Conservation (phyloP, 768 basidiomycete genomes). For the Tubosaeta sp. region DNA sequence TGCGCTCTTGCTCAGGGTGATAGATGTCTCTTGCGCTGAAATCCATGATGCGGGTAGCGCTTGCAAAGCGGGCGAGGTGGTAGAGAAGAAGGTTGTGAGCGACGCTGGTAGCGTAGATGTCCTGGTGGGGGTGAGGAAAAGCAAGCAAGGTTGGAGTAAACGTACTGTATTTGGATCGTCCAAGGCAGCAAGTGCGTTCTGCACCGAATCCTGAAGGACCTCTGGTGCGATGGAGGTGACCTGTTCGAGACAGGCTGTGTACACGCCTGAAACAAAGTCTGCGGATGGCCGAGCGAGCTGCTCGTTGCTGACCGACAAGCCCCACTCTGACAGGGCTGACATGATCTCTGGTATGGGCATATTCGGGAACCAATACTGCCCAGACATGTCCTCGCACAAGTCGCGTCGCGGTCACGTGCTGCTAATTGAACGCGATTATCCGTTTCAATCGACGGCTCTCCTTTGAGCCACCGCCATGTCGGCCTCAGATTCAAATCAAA, state of each 20-base stretch:
- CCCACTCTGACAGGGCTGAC: constrained; percentile 62
- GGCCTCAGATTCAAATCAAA: neutral
- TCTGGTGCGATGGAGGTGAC: constrained; percentile 62
- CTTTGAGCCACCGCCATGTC: constrained; percentile 6
- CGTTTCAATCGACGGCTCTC: constrained; percentile 3
- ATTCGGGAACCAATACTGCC: constrained; percentile 57
- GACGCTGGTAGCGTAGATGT: constrained; percentile 58
- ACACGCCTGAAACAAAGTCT: constrained; percentile 69
- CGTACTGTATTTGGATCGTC: constrained; percentile 54
- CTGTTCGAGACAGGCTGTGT: constrained; percentile 67
- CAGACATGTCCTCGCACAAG: constrained; percentile 18
- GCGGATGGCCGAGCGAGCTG: constrained; percentile 64
- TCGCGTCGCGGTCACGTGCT: constrained; percentile 30
- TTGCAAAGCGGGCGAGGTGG: constrained; percentile 73
- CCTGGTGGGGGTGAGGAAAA: constrained; percentile 37
- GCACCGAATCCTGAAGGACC: constrained; percentile 53
- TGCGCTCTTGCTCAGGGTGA: constrained; percentile 70
- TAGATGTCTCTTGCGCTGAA: constrained; percentile 74
- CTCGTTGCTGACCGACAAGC: constrained; percentile 58
- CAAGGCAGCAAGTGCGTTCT: constrained; percentile 48
- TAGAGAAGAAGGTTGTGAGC: constrained; percentile 61
- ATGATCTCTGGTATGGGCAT: constrained; percentile 65
- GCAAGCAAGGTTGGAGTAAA: neutral
- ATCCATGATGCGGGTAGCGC: constrained; percentile 68
- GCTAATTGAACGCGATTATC: constrained; percentile 11